A percentile compares a stretch with the other conserved stretches of the same genome.
Evolutionary conservation across 305 asterid species (phyloP).

Genomic region (Rubia peregrina): DNA sequence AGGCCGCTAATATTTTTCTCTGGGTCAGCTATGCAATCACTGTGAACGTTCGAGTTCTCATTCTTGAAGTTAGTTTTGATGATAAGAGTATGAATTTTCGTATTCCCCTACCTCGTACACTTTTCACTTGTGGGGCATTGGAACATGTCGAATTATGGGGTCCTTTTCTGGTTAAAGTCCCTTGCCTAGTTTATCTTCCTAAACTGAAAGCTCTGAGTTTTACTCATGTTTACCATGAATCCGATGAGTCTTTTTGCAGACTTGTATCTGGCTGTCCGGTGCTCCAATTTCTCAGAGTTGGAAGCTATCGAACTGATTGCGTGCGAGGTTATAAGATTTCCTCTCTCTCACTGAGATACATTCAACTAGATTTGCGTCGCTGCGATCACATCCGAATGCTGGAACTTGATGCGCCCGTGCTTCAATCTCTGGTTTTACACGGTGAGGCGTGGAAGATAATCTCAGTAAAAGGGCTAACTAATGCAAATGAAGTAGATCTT

Average conservation of each 20-base stretch:
- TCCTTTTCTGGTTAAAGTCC: background rate
- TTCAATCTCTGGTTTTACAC: background rate
- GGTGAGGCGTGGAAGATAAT: background rate
- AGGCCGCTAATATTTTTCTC: background rate
- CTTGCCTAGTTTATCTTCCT: constrained; percentile 3
- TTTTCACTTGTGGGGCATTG: background rate
- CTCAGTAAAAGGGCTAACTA: background rate
- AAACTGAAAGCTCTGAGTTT: background rate
- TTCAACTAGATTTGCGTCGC: background rate
- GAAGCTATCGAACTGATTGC: background rate
- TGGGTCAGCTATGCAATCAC: background rate
- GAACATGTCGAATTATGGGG: background rate
- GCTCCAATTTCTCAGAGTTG: background rate
- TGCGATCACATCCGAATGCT: background rate
- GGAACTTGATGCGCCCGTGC: background rate
- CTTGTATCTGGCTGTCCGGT: background rate
- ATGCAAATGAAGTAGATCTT: background rate
- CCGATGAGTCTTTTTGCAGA: background rate
- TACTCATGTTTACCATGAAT: background rate
- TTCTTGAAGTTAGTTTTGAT: background rate
- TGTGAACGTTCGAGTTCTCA: background rate
- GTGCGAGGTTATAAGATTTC: background rate
- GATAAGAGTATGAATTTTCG: background rate
- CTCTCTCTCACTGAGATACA: background rate
- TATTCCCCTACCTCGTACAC: background rate